Conservation (phyloP, 306 rosid species). For the Coriaria nepalensis region DNA sequence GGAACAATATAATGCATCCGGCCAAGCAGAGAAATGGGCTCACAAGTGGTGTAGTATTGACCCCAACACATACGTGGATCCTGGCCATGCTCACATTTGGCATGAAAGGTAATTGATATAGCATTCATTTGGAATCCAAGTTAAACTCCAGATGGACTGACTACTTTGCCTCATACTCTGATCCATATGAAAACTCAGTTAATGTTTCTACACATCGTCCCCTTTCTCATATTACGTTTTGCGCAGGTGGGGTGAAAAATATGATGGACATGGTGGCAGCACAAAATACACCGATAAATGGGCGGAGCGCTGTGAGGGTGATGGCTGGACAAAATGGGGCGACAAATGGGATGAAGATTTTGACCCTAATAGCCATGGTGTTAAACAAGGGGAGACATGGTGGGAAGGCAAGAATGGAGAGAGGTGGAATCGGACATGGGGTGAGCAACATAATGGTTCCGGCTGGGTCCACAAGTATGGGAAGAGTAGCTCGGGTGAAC, state of each 20-base stretch:
- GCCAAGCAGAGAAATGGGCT: conserved; percentile 86
- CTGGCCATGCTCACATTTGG: conserved; percentile 97
- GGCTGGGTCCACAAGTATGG: conserved; percentile 98
- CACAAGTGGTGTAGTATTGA: conserved; percentile 96
- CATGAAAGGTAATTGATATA: conserved; percentile 60
- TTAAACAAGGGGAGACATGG: conserved; percentile 96
- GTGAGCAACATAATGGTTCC: conserved; percentile 75
- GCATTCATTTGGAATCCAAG: too few species aligned
- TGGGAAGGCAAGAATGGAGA: conserved; percentile 82
- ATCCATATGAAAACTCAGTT: too few species aligned
- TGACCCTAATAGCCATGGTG: conserved; percentile 44
- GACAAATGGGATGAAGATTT: conserved; percentile 99
- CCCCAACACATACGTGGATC: conserved; percentile 61
- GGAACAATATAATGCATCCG: conserved; percentile 64
- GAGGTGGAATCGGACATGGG: conserved; percentile 94
- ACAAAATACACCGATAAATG: conserved; percentile 85
- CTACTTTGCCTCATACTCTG: too few species aligned
- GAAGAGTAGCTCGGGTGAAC: conserved; percentile 87
- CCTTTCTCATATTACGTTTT: too few species aligned
- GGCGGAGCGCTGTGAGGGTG: conserved; percentile 72
- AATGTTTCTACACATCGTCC: too few species aligned
- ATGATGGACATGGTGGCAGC: conserved; percentile 87
- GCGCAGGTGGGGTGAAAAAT: conserved; percentile 87
- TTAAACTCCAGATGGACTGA: too few species aligned
- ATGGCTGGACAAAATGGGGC: conserved; percentile 94